Percentiles rank a stretch among this genome's conserved stretches.
Evolutionary conservation across 1,284 basidiomycete genomes (phyloP).

Genomic region (Moesziomyces globuligerus): DNA sequence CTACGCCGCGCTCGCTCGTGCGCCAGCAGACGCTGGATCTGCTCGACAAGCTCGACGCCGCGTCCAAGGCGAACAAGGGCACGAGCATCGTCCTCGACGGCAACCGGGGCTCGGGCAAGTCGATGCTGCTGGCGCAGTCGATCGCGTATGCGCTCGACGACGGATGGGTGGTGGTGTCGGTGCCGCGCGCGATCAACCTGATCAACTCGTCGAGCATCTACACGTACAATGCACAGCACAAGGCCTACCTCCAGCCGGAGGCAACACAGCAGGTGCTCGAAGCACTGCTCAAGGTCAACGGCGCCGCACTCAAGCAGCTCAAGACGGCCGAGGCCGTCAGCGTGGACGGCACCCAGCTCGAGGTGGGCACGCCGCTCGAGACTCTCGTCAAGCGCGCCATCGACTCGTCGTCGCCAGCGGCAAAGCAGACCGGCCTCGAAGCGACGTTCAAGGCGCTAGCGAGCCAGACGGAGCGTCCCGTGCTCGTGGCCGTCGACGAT

Average conservation of each 20-base stretch:
- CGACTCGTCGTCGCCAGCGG: constrained; percentile 18
- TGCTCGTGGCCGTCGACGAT: constrained; percentile 87
- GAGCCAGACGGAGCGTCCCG: constrained; percentile 76
- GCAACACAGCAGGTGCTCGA: constrained; percentile 66
- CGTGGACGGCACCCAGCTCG: constrained; percentile 32
- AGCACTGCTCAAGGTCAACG: constrained; percentile 67
- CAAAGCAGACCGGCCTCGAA: constrained; percentile 74
- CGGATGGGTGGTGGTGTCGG: constrained; percentile 86
- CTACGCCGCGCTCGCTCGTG: constrained; percentile 48
- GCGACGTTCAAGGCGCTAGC: constrained; percentile 76
- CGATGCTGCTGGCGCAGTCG: constrained; percentile 81
- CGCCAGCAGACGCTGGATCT: constrained; percentile 55
- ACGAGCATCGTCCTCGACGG: constrained; percentile 70
- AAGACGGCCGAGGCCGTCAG: constrained; percentile 20
- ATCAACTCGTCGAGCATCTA: constrained; percentile 83
- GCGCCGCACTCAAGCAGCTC: constrained; percentile 27
- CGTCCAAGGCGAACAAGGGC: constrained; percentile 22
- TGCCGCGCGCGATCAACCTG: constrained; percentile 81
- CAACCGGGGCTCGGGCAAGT: constrained; percentile 82
- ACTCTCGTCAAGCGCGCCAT: constrained; percentile 32
- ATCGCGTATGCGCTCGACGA: constrained; percentile 78
- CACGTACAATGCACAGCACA: constrained; percentile 78
- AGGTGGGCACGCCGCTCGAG: constrained; percentile 39
- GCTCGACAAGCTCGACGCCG: constrained; percentile 50
- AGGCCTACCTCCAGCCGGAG: constrained; percentile 81